Evolutionary conservation across 306 rosid genomes (phyloP).

Genomic region (Fagus sylvatica): DNA sequence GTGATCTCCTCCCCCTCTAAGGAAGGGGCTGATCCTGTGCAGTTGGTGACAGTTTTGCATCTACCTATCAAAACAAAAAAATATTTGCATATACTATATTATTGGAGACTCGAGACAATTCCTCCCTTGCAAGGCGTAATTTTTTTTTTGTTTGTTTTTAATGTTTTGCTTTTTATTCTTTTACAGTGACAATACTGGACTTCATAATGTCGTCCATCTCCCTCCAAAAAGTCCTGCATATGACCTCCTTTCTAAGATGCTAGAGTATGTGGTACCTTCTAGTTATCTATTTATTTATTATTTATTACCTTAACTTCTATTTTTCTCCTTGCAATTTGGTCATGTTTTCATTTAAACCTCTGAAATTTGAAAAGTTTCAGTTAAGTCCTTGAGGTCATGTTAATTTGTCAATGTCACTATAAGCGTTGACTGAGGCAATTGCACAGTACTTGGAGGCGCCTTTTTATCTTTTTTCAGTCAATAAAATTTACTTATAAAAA

Average conservation of each 20-base stretch:
- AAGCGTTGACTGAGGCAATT: not conserved
- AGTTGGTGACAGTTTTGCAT: not conserved
- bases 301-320: not conserved
- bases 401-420: not conserved
- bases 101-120: too few species aligned
- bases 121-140: not conserved
- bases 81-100: too few species aligned
- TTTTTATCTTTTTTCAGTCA: too few species aligned
- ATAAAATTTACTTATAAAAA: too few species aligned
- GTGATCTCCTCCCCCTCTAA: not conserved
- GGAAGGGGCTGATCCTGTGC: not conserved
- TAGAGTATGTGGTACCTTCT: conserved; percentile 74
- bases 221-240: conserved; percentile 78
- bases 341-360: not conserved
- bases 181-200: conserved; percentile 81
- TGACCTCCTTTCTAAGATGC: conserved; percentile 95
- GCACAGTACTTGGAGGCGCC: too few species aligned
- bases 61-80: not conserved
- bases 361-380: not conserved
- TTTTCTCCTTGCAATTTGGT: not conserved
- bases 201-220: conserved; percentile 67
- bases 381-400: not conserved
- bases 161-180: conserved; percentile 11
- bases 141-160: too few species aligned
- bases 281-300: not conserved